These are phyloP conservation scores for Daedalea quercina DNA, from an alignment of 768 basidiomycete species.

Conservation along the genomic window DNA sequence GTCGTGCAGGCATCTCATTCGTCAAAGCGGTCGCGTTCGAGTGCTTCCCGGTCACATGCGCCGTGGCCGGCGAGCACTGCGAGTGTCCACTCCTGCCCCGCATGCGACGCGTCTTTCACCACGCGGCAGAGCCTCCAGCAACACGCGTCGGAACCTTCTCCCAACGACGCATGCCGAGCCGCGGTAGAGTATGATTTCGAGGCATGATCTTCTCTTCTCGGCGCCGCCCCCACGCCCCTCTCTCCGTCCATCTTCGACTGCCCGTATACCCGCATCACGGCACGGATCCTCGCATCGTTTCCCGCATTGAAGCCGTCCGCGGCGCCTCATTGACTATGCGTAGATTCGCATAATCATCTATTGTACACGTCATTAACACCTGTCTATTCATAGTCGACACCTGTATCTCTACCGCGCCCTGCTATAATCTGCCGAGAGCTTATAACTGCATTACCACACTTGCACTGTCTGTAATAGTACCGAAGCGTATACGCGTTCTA, in stretches of 20 bases:
- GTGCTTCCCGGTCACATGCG: conserved; percentile 14
- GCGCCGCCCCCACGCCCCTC: background rate
- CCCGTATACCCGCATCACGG: conserved; percentile 1
- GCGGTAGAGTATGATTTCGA: conserved; percentile 76
- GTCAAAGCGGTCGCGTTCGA: conserved; percentile 51
- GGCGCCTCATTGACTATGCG: background rate
- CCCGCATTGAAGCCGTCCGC: background rate
- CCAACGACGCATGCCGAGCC: conserved; percentile 64
- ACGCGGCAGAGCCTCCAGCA: conserved; percentile 51
- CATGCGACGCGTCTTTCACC: conserved; percentile 64
- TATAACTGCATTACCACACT: background rate
- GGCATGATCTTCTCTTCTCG: conserved; percentile 25
- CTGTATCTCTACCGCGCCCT: conserved; percentile 3
- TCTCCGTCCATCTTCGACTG: background rate
- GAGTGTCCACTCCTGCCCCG: conserved; percentile 60
- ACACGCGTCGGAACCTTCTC: conserved; percentile 46
- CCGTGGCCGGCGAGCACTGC: conserved; percentile 30
- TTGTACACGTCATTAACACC: conserved; percentile 1
- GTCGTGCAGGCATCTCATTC: conserved; percentile 38
- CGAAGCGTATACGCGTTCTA: conserved; percentile 1
- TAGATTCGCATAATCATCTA: conserved; percentile 8
- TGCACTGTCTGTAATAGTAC: conserved; percentile 1
- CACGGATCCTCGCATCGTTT: conserved; percentile 1
- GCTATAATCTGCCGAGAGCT: conserved; percentile 1
- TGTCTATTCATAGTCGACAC: background rate